Evolutionary conservation across 768 basidiomycete species (phyloP).

Genomic region (Tulasnella sp.): DNA sequence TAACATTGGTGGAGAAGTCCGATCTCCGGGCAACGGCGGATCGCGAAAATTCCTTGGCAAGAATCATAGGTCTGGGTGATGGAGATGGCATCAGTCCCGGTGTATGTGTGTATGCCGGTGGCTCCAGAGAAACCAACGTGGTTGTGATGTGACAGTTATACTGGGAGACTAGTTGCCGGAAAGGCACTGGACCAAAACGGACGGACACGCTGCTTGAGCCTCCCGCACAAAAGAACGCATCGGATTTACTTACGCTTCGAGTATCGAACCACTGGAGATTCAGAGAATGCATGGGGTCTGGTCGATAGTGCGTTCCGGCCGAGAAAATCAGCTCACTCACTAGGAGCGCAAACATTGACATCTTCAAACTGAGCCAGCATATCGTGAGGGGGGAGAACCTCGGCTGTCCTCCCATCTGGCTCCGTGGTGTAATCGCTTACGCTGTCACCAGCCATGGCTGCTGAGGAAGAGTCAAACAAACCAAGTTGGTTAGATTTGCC

Average conservation of each 20-base stretch:
- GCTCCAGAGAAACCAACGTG: constrained; percentile 1
- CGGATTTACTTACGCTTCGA: constrained; percentile 36
- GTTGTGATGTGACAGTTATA: constrained; percentile 44
- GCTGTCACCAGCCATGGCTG: background rate
- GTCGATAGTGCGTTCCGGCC: background rate
- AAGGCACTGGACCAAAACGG: constrained; percentile 36
- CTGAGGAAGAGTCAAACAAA: background rate
- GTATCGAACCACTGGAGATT: constrained; percentile 40
- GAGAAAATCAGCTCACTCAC: constrained; percentile 23
- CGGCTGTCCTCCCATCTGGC: background rate
- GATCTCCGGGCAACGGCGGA: constrained; percentile 40
- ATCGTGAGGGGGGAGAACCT: constrained; percentile 35
- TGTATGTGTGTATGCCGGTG: no score
- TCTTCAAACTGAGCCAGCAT: constrained; percentile 37
- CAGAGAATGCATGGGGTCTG: background rate
- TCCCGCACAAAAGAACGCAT: no score
- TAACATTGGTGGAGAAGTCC: constrained; percentile 41
- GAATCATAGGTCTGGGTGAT: constrained; percentile 45
- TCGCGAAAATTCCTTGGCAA: constrained; percentile 44
- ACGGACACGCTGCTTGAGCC: background rate
- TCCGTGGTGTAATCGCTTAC: background rate
- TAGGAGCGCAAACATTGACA: constrained; percentile 35
- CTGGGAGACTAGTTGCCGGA: constrained; percentile 41
- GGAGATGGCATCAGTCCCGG: background rate
- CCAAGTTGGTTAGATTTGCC: background rate